phyloP scores from a whole-genome alignment of 805 yeast genomes.

The Nakazawaea populi region DNA sequence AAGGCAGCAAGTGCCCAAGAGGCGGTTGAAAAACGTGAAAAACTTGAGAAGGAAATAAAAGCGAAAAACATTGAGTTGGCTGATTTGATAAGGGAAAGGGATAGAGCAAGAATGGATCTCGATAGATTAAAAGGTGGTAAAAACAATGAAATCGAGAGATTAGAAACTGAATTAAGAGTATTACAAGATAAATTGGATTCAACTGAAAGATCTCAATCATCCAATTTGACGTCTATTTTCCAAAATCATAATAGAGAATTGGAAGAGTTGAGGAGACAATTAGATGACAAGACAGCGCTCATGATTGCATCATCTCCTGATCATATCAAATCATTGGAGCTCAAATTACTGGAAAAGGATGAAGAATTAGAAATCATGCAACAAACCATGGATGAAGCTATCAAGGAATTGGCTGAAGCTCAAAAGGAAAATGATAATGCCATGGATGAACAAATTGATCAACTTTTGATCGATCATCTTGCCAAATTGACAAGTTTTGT shows the following conservation, averaged over 20 bases:
- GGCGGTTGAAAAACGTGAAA: slow-evolving; percentile 77
- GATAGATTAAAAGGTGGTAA: slow-evolving; percentile 64
- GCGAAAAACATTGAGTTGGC: slow-evolving; percentile 84
- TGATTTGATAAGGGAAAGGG: slow-evolving; percentile 83
- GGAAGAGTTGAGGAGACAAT: slow-evolving; percentile 37
- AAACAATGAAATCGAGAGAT: slow-evolving; percentile 56
- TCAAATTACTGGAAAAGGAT: slow-evolving; percentile 57
- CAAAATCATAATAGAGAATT: slow-evolving; percentile 61
- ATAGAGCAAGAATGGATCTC: slow-evolving; percentile 77
- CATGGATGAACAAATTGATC: slow-evolving; percentile 54
- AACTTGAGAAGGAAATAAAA: slow-evolving; percentile 75
- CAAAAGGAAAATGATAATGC: slow-evolving; percentile 44
- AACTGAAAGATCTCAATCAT: slow-evolving; percentile 55
- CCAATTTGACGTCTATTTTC: slow-evolving; percentile 55
- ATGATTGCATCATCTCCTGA: slow-evolving; percentile 21
- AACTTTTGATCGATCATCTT: slow-evolving; percentile 40
- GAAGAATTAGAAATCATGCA: slow-evolving; percentile 74
- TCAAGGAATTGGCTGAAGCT: slow-evolving; percentile 47
- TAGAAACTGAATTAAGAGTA: slow-evolving; percentile 60
- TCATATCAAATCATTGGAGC: slow-evolving; percentile 29
- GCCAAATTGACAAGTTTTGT: slow-evolving; percentile 45
- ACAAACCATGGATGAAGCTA: slow-evolving; percentile 72
- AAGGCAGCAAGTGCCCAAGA: slow-evolving; percentile 89
- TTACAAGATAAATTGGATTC: slow-evolving; percentile 52
- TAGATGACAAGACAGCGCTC: slow-evolving; percentile 23